Base-by-base conservation (phyloP, 2,329 filamentous ascomycete species). In the Talaromyces sp. region DNA sequence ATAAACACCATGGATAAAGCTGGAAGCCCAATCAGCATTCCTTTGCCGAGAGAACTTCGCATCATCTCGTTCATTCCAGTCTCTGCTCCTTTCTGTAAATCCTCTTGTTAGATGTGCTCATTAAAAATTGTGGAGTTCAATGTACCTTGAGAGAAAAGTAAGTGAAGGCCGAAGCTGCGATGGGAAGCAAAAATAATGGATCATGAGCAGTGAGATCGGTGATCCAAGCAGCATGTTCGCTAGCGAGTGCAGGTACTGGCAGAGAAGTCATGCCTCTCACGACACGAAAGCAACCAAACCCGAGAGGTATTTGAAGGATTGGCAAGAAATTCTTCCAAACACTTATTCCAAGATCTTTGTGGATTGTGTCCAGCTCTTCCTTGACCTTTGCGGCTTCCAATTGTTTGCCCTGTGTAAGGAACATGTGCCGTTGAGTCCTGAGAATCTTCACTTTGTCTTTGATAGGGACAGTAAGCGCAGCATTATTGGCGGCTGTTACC, bases 221-320 rank as follows among this genome's bases (percentile, higher is more conserved):
- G 66, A 98, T 84, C 95, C 95, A 99, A 46, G 87, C 76, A 38
- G 87, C 76, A 2, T 90, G 88, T 32, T 89, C 90, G 1, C 77
- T 78, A 67, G 90, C 84, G 65, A 98, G 74, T 0, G 86, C 88
- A 0, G 93, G 93, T 5, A 97, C 91, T 4, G 93, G 93, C 54
- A 98, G 78, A 24, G 80, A 74, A 1, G 85, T 76, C 89, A 96
- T 96, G 66, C 82, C 87, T 58, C 85, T 83, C 64, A 96, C 74
- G 52, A 93, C 80, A 62, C 89, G 86, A 81, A 93, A 98, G 62
- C 89, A 87, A 68, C 92, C 91, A 73, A 86, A 91, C 63, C 89
- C 89, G 64, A 96, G 80, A 5, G 92, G 87, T 13, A 89, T 75
- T 68, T 89, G 86, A 64, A 89, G 73, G 64, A 89, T 73, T 8